Conservation (phyloP, 2,329 filamentous ascomycete genomes). For the Fusarium liriodendri region DNA sequence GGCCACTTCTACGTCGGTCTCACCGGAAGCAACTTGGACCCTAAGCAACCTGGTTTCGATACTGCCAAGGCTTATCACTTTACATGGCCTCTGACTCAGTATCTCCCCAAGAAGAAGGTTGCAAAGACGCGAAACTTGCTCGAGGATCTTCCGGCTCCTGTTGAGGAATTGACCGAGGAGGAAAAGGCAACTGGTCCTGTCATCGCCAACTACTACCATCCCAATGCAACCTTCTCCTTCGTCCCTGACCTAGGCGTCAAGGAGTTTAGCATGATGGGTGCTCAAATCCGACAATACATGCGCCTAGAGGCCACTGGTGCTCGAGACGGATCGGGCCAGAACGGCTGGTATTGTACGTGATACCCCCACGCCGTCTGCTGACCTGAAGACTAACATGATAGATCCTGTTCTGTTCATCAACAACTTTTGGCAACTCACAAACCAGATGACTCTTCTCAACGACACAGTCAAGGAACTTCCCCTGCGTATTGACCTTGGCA, state of each 20-base stretch:
- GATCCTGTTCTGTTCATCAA: conserved; percentile 90
- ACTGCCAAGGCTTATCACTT: conserved; percentile 84
- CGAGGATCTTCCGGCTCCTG: conserved; percentile 56
- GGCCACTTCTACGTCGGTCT: conserved; percentile 93
- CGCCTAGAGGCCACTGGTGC: conserved; percentile 83
- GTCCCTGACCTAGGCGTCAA: conserved; percentile 82
- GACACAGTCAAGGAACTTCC: conserved; percentile 86
- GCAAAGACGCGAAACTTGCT: conserved; percentile 90
- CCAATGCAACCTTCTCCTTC: conserved; percentile 91
- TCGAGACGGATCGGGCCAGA: conserved; percentile 84
- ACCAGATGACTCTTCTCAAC: conserved; percentile 92
- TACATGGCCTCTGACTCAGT: conserved; percentile 85
- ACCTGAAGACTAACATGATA: conserved; percentile 40
- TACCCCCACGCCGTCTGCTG: too few relatives aligned
- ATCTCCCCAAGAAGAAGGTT: conserved; percentile 90
- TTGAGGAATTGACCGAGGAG: conserved; percentile 61
- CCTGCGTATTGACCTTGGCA: conserved; percentile 84
- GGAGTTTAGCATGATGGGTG: conserved; percentile 74
- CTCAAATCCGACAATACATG: conserved; percentile 81
- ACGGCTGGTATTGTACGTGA: conserved; percentile 83
- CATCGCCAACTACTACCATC: conserved; percentile 90
- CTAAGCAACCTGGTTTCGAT: conserved; percentile 77
- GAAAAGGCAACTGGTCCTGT: conserved; percentile 71
- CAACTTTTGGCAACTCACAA: conserved; percentile 95
- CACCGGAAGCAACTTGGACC: conserved; percentile 80